Conservation (phyloP, 306 rosid genomes). For the Citrullus colocynthis region DNA sequence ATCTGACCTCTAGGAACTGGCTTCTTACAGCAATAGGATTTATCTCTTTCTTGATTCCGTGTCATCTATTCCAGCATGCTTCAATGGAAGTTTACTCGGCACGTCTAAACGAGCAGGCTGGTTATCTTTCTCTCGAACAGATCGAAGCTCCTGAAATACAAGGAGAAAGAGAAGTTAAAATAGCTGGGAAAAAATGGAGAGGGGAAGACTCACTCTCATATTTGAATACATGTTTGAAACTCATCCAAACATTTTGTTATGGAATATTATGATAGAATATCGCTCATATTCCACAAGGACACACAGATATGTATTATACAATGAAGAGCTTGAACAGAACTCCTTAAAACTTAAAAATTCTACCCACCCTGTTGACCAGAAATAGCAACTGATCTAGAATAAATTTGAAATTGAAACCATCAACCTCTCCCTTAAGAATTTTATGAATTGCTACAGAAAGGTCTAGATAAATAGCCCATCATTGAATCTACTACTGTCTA, state of each 20-base stretch:
- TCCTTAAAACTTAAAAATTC: neutral
- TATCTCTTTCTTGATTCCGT: constrained; percentile 43
- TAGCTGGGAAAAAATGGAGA: neutral
- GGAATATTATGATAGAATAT: neutral
- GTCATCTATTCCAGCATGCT: constrained; percentile 19
- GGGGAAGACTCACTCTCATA: neutral
- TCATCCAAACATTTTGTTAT: neutral
- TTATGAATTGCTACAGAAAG: neutral
- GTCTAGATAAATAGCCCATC: neutral
- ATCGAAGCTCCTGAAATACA: constrained; percentile 45
- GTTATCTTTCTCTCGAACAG: constrained; percentile 43
- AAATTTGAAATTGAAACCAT: neutral
- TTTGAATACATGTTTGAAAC: neutral
- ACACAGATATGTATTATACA: neutral
- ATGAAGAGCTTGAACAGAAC: neutral
- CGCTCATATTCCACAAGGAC: neutral
- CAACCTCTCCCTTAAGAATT: neutral
- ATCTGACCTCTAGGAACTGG: constrained; percentile 15
- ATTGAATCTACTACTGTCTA: neutral
- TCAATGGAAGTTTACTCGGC: constrained; percentile 22
- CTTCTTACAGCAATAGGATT: constrained; percentile 6
- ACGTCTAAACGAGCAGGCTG: constrained; percentile 21
- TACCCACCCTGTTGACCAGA: neutral
- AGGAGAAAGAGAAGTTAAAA: neutral
- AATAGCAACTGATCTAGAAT: neutral